Percentiles rank a stretch among this genome's conserved stretches.
Evolutionary conservation across 2,329 filamentous ascomycete genomes (phyloP).

Genomic region (Fusarium sp.): DNA sequence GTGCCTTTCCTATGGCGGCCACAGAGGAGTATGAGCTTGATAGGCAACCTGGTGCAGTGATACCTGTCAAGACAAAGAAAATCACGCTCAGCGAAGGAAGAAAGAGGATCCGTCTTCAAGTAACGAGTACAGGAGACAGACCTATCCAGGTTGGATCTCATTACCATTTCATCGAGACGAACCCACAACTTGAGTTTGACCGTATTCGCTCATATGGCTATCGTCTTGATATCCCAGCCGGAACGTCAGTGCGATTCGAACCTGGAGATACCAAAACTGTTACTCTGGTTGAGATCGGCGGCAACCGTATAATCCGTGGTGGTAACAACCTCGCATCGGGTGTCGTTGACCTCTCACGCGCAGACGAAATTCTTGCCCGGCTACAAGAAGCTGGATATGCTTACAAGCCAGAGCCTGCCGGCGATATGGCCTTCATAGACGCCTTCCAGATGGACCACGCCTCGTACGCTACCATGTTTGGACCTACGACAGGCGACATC

Average conservation of each 20-base stretch:
- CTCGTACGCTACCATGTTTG: constrained; percentile 89
- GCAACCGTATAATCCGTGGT: constrained; percentile 81
- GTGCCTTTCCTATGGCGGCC: constrained; percentile 74
- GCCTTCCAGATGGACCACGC: constrained; percentile 78
- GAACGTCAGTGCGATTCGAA: constrained; percentile 93
- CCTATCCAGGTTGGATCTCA: constrained; percentile 95
- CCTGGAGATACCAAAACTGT: constrained; percentile 93
- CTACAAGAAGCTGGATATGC: constrained; percentile 81
- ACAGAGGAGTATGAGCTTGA: constrained; percentile 73
- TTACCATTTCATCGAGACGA: constrained; percentile 97
- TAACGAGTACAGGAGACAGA: constrained; percentile 88
- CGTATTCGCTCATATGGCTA: constrained; percentile 84
- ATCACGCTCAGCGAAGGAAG: constrained; percentile 80
- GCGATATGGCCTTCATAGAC: constrained; percentile 65
- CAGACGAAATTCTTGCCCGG: constrained; percentile 72
- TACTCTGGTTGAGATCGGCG: constrained; percentile 87
- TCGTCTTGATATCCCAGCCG: constrained; percentile 88
- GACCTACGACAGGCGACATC: constrained; percentile 88
- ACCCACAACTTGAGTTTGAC: constrained; percentile 90
- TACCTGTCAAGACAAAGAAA: constrained; percentile 73
- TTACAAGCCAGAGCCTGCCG: constrained; percentile 75
- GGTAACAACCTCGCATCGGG: constrained; percentile 86
- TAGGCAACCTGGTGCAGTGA: constrained; percentile 82
- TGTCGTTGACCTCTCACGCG: constrained; percentile 70
- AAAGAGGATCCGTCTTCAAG: constrained; percentile 76